Evolutionary conservation across 164 flowering plant species (phyloP), one percentile per base, ranked within the genome.

Genomic region (Stephania cephalantha): DNA sequence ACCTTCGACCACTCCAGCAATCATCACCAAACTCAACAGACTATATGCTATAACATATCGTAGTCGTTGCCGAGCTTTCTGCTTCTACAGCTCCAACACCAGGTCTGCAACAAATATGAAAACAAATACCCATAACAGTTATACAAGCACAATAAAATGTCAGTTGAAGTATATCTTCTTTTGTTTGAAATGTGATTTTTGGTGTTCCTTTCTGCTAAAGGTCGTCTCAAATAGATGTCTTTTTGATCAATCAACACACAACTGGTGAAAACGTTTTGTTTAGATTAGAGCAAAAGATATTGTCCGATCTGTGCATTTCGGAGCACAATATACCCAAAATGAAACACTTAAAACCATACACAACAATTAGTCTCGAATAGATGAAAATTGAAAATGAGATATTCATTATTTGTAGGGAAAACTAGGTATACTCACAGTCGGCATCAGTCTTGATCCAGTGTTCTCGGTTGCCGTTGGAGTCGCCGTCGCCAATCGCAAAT

Each of bases 391-490:
- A 18, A 31, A 42, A 69, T 8, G 65, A 70, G 15, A 45, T n/a
- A 15, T 6, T n/a, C 46, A 20, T 7, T n/a, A 50, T 70, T 1
- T 70, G 72, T 7, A 3, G 2, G 55, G 17, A 11, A n/a, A 17
- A 11, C 9, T 18, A 31, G 30, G 7, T 15, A 17, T 68, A 88
- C 99, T 90, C 89, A 95, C 99, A 95, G 71, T 95, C 96, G 68
- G 93, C 90, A 73, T 95, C 99, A 58, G 97, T 88, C 80, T 87
- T 93, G 84, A 95, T 90, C 98, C 97, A 95, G 81, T 79, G 84
- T 79, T 93, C 97, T 71, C 86, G 81, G 77, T 81, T 90, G 50
- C 82, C 93, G 81, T 78, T 83, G 55, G 93, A 87, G 52, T 87
- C 88, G 50, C 80, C 80, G 75, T 82, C 80, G 22, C 53, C 52